Conservation (phyloP, 176 grass and related monocot species). For the Neostapfia colusana region DNA sequence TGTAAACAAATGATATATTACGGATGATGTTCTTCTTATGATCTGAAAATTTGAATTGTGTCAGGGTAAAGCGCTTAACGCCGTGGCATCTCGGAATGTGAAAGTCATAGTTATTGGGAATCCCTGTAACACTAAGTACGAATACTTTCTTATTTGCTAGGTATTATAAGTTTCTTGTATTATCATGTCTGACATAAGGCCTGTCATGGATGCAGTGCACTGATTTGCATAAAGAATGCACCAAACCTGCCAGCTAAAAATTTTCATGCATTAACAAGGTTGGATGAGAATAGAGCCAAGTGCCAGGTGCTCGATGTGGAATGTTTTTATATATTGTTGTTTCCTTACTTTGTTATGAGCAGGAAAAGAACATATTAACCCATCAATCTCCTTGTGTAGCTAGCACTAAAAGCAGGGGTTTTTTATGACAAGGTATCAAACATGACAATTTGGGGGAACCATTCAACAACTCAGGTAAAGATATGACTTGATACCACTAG, state of each 20-base stretch:
- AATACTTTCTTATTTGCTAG: neutral
- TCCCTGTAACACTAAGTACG: slow-evolving; percentile 97
- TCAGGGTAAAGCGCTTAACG: slow-evolving; percentile 96
- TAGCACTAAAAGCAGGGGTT: slow-evolving; percentile 92
- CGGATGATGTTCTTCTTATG: slow-evolving; percentile 19
- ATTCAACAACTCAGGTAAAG: slow-evolving; percentile 95
- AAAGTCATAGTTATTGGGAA: slow-evolving; percentile 93
- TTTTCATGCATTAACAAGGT: slow-evolving; percentile 83
- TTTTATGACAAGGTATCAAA: slow-evolving; percentile 99
- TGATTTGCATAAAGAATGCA: slow-evolving; percentile 97
- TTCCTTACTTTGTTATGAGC: slow-evolving; percentile 17
- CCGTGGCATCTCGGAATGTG: slow-evolving; percentile 80
- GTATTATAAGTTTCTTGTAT: slow-evolving; percentile 13
- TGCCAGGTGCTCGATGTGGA: slow-evolving; percentile 64
- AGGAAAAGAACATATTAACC: slow-evolving; percentile 22
- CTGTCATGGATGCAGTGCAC: slow-evolving; percentile 55
- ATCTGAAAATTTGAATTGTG: slow-evolving; percentile 43
- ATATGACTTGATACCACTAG: slow-evolving; percentile 18
- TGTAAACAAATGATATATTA: neutral
- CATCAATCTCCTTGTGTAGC: slow-evolving; percentile 45
- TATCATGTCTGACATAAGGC: slow-evolving; percentile 25
- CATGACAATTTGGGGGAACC: slow-evolving; percentile 98
- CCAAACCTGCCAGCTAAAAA: slow-evolving; percentile 83
- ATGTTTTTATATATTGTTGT: neutral
- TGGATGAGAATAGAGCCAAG: slow-evolving; percentile 99